phyloP scores from a whole-genome alignment of 495 filamentous ascomycete species.

The Lasiosphaeria hispida region DNA sequence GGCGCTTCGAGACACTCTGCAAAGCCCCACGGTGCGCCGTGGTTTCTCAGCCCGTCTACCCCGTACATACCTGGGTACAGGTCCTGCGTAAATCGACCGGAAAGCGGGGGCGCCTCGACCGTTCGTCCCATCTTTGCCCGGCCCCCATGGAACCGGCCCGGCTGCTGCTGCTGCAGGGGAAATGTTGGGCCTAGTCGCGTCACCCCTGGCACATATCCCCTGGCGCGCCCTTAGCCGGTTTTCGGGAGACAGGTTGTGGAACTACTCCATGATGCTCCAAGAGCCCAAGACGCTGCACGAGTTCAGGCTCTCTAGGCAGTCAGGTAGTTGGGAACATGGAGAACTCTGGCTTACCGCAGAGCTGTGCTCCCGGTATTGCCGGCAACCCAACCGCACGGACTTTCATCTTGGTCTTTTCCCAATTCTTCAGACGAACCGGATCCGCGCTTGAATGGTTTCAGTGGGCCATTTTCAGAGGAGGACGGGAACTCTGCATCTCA shows the following conservation, averaged over 20 bases:
- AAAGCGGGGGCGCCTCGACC: neutral
- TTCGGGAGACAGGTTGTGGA: slow-evolving; percentile 4
- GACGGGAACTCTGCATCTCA: too few species aligned
- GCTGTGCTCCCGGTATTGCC: slow-evolving; percentile 1
- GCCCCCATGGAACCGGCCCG: slow-evolving; percentile 10
- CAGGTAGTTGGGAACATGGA: neutral
- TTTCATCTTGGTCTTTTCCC: neutral
- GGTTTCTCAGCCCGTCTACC: too few species aligned
- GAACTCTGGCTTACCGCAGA: neutral
- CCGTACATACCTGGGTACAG: neutral
- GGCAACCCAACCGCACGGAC: slow-evolving; percentile 8
- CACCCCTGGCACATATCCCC: neutral
- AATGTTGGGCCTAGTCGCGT: neutral
- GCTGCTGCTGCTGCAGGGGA: slow-evolving; percentile 7
- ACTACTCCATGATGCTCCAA: neutral
- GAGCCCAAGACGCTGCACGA: neutral
- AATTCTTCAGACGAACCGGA: neutral
- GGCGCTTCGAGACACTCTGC: neutral
- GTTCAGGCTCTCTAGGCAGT: neutral
- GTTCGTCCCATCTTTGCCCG: slow-evolving; percentile 12
- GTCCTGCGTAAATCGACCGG: neutral
- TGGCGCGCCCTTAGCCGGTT: slow-evolving; percentile 1
- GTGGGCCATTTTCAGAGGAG: too few species aligned
- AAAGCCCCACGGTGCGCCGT: too few species aligned
- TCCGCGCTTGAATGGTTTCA: too few species aligned